phyloP scores from a whole-genome alignment of 352 stramenopile species.

The Phytophthora pseudosyringae region DNA sequence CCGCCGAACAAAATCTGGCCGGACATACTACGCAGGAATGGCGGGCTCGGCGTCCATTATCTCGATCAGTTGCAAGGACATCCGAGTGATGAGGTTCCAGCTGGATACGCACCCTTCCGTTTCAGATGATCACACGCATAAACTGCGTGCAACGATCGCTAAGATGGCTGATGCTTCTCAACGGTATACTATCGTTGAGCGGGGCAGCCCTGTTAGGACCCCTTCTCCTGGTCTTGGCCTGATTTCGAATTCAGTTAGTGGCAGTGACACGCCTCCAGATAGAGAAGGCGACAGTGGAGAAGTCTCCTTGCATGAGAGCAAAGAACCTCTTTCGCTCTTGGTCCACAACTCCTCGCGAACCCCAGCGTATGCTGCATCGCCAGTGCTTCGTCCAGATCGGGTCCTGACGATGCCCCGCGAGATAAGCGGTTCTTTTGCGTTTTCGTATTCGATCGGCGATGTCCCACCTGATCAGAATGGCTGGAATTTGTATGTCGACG shows the following conservation, averaged over 20 bases:
- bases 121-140: constrained; percentile 62
- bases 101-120: constrained; percentile 53
- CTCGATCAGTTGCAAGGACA: constrained; percentile 81
- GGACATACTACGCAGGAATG: constrained; percentile 57
- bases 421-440: constrained; percentile 72
- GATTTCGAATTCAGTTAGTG: constrained; percentile 8
- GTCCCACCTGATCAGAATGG: constrained; percentile 60
- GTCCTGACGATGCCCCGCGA: constrained; percentile 45
- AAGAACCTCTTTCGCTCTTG: constrained; percentile 16
- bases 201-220: constrained; percentile 15
- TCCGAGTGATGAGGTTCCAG: constrained; percentile 74
- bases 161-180: constrained; percentile 68
- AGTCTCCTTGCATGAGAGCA: constrained; percentile 14
- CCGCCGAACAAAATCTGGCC: constrained; percentile 57
- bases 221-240: constrained; percentile 26
- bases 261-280: constrained; percentile 17
- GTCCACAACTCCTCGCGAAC: constrained; percentile 20
- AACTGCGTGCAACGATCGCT: constrained; percentile 54
- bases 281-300: constrained; percentile 16
- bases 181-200: constrained; percentile 48
- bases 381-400: constrained; percentile 47
- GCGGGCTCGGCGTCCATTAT: constrained; percentile 54
- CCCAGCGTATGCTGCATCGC: constrained; percentile 41
- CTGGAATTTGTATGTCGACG: constrained; percentile 80
- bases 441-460: constrained; percentile 58